Conservation (phyloP, 768 basidiomycete species). For the Amanita thiersii region DNA sequence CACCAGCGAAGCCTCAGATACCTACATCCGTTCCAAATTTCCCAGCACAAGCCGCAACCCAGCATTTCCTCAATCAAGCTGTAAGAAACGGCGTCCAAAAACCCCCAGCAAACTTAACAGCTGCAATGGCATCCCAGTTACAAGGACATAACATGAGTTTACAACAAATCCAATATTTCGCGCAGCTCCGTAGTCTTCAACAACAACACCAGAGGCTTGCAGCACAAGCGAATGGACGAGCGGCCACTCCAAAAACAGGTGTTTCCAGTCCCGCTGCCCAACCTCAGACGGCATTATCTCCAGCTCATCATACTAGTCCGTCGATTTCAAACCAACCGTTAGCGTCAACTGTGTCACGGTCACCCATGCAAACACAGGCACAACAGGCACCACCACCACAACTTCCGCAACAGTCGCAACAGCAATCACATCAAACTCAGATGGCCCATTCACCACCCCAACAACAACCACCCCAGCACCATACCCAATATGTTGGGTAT, state of each 20-base stretch:
- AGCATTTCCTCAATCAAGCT: slow-evolving; percentile 8
- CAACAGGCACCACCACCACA: slow-evolving; percentile 1
- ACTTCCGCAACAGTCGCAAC: slow-evolving; percentile 8
- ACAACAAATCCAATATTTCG: slow-evolving; percentile 1
- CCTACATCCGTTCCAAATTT: slow-evolving; percentile 6
- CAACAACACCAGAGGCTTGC: slow-evolving; percentile 5
- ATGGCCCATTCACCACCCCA: slow-evolving; percentile 1
- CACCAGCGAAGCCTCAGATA: slow-evolving; percentile 4
- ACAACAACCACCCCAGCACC: neutral
- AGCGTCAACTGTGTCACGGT: neutral
- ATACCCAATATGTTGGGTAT: slow-evolving; percentile 3
- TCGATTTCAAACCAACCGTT: slow-evolving; percentile 1
- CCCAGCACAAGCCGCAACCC: slow-evolving; percentile 8
- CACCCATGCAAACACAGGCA: slow-evolving; percentile 2
- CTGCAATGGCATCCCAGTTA: slow-evolving; percentile 1
- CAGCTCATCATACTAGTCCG: slow-evolving; percentile 5
- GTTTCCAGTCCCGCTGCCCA: slow-evolving; percentile 5
- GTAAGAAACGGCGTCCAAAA: slow-evolving; percentile 6
- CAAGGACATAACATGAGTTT: neutral
- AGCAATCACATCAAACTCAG: neutral
- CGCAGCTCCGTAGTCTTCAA: slow-evolving; percentile 2
- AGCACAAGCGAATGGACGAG: slow-evolving; percentile 6
- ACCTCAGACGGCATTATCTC: slow-evolving; percentile 3
- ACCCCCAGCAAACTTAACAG: slow-evolving; percentile 3
- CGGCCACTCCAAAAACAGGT: slow-evolving; percentile 4